These are phyloP conservation scores for Pseudocercospora fijiensis DNA, from an alignment of 2,329 filamentous ascomycete genomes.

Conservation along the genomic window DNA sequence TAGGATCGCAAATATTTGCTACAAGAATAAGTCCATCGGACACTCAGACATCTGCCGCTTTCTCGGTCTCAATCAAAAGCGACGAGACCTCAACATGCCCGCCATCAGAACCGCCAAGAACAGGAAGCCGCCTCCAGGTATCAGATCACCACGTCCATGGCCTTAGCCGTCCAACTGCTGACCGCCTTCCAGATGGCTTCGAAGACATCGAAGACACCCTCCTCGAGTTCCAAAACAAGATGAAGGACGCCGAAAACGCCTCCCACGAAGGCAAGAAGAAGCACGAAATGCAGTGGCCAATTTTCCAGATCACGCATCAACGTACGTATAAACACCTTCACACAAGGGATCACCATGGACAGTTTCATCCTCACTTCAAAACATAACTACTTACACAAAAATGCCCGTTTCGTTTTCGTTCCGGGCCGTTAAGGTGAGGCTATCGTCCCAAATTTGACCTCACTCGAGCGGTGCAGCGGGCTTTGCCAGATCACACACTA, in stretches of 20 bases:
- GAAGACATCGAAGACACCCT: conserved; percentile 84
- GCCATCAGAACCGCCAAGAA: conserved; percentile 72
- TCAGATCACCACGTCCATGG: background rate
- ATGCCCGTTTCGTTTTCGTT: conserved; percentile 10
- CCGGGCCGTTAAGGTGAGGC: conserved; percentile 37
- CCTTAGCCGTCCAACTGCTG: background rate
- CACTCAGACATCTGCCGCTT: background rate
- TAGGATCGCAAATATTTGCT: background rate
- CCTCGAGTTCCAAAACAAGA: conserved; percentile 82
- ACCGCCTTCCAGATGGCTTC: conserved; percentile 62
- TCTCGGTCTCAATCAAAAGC: background rate
- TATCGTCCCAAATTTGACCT: conserved; percentile 34
- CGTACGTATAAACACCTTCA: conserved; percentile 51
- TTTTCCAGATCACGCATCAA: conserved; percentile 96
- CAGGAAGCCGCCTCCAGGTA: conserved; percentile 70
- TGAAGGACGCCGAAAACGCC: conserved; percentile 93
- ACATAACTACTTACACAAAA: background rate
- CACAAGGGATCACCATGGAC: background rate
- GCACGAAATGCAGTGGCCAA: conserved; percentile 92
- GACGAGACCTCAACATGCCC: conserved; percentile 59
- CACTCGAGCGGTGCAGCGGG: conserved; percentile 21
- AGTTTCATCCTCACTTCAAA: background rate
- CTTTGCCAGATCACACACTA: conserved; percentile 18
- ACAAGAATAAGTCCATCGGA: background rate
- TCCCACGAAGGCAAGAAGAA: conserved; percentile 76